Evolutionary conservation across 495 filamentous ascomycete species (phyloP), one percentile per base, ranked within the genome.

Genomic region (Halenospora varia): DNA sequence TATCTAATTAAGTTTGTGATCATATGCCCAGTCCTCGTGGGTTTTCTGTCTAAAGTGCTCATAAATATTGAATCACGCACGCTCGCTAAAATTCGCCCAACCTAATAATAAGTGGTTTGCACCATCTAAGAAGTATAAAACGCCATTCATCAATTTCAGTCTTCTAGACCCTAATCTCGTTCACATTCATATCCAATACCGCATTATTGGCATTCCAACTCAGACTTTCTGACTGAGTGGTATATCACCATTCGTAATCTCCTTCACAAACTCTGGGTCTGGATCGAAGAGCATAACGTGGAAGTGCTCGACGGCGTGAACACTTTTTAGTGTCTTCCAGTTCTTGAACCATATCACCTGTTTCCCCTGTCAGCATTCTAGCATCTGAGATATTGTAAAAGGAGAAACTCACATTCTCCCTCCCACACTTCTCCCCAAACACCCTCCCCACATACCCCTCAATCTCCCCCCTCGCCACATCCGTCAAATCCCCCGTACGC

Each of bases 301-400:
- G 70, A 96, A 94, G 66, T 96, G 91, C 76, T 96, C 91, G n/a
- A 96, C 81, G n/a, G 87, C 82, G 59, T 89, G 82, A 11, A 96
- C 81, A 2, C 82, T 88, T 70, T 96, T 95, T 58, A 96, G 72
- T 2, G 79, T 80, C 51, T 74, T 78, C 90, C 90, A 96, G 65
- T 96, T 96, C 76, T 87, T 91, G 75, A 95, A 96, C 90, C 90
- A 96, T 45, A 88, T 78, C 35, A 91, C 83, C 84, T 89, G 56
- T 2, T 53, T 51, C n/a, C 24, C 48, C 51, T 19, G 48, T 13
- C 24, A 19, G 48, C 50, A 40, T 17, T 45, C 8, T 20, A 45
- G 23, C 20, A 24, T 49, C 25, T n/a, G 20, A 17, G 3, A 4
- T 51, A 20, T 48, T 35, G 17, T 51, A 10, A 17, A 56, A 15